Evolutionary conservation across 2,329 filamentous ascomycete genomes (phyloP).

Genomic region (Cadophora malorum): DNA sequence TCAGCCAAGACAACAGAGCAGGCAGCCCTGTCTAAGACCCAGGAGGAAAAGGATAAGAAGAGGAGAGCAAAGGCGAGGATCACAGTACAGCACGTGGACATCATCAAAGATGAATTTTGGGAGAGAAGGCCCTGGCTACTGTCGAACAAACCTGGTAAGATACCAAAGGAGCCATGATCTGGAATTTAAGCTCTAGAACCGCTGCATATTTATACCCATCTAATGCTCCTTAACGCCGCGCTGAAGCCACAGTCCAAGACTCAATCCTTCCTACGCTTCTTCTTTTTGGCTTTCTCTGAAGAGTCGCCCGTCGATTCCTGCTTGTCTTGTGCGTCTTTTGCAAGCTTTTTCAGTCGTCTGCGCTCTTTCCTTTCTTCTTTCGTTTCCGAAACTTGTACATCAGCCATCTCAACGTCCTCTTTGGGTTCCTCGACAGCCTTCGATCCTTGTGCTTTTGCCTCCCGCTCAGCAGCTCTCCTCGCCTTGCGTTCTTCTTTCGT

Average conservation of each 20-base stretch:
- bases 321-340: slow-evolving; percentile 31
- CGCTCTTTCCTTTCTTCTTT: slow-evolving; percentile 50
- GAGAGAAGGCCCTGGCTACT: slow-evolving; percentile 82
- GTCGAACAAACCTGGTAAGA: slow-evolving; percentile 74
- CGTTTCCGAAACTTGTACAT: slow-evolving; percentile 28
- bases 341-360: slow-evolving; percentile 45
- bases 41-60: slow-evolving; percentile 84
- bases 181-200: slow-evolving; percentile 21
- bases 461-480: slow-evolving; percentile 23
- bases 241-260: slow-evolving; percentile 24
- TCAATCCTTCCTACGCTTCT: slow-evolving; percentile 40
- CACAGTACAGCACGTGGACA: slow-evolving; percentile 84
- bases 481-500: slow-evolving; percentile 24
- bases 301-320: slow-evolving; percentile 31
- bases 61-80: slow-evolving; percentile 80
- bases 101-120: slow-evolving; percentile 98
- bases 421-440: slow-evolving; percentile 8
- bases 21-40: slow-evolving; percentile 72
- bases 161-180: slow-evolving; percentile 60
- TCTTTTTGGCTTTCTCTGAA: slow-evolving; percentile 44
- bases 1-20: slow-evolving; percentile 58
- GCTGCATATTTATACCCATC: slow-evolving; percentile 30
- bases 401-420: slow-evolving; percentile 20
- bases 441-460: slow-evolving; percentile 13
- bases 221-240: slow-evolving; percentile 38